phyloP scores from a whole-genome alignment of 768 basidiomycete species.

The Filobasidium floriforme region DNA sequence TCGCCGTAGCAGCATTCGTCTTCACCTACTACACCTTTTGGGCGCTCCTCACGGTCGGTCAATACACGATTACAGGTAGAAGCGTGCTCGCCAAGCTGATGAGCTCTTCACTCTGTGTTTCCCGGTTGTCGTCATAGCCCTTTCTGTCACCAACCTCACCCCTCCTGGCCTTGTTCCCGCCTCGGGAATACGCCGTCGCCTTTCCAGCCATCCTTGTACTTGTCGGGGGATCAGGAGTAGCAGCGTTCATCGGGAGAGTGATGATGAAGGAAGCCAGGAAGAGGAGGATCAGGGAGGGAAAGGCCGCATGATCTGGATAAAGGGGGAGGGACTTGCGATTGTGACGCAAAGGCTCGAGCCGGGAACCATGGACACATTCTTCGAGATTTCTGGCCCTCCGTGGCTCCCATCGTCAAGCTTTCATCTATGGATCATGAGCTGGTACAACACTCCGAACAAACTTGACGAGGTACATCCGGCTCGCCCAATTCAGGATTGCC shows the following conservation, averaged over 20 bases:
- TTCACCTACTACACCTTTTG: constrained; percentile 88
- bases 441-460: no score
- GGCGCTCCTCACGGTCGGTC: constrained; percentile 76
- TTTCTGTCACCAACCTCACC: constrained; percentile 70
- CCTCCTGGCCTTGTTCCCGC: constrained; percentile 70
- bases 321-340: not conserved
- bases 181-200: constrained; percentile 85
- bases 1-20: constrained; percentile 64
- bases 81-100: no score
- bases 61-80: no score
- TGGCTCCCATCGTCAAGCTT: no score
- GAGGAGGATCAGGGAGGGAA: constrained; percentile 53
- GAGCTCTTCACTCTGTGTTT: no score
- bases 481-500: not conserved
- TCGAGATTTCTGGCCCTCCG: no score
- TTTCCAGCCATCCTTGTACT: constrained; percentile 76
- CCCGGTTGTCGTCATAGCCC: constrained; percentile 51
- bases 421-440: no score
- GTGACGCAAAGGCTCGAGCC: not conserved
- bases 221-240: constrained; percentile 70
- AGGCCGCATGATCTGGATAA: constrained; percentile 10
- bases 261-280: constrained; percentile 66
- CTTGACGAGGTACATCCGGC: no score
- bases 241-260: constrained; percentile 69
- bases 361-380: not conserved